phyloP scores from a whole-genome alignment of 768 basidiomycete genomes.

The Lenzites betulinus region DNA sequence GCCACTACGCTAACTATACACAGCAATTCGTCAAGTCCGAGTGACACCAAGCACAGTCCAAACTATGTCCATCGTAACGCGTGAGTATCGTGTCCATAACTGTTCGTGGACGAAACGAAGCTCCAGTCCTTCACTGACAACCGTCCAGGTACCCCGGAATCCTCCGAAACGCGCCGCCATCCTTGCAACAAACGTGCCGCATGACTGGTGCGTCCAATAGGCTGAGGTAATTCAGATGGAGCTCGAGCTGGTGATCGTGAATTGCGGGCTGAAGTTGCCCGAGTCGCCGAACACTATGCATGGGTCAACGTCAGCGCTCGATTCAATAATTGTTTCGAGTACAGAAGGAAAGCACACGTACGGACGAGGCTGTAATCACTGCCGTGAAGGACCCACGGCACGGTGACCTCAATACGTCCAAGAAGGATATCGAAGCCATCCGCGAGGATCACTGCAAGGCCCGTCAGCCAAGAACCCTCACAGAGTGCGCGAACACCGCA shows the following conservation, averaged over 20 bases:
- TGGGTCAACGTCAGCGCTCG: neutral
- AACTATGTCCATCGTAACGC: too few relatives aligned
- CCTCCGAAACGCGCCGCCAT: neutral
- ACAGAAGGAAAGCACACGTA: constrained; percentile 28
- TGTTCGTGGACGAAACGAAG: neutral
- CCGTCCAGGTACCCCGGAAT: neutral
- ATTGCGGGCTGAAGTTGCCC: constrained; percentile 43
- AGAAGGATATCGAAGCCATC: constrained; percentile 36
- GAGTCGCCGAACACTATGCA: constrained; percentile 50
- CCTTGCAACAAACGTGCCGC: too few relatives aligned
- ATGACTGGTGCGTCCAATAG: too few relatives aligned
- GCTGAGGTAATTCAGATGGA: neutral
- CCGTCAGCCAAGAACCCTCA: neutral
- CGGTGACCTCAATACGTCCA: constrained; percentile 37
- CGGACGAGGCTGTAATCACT: constrained; percentile 39
- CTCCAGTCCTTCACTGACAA: neutral
- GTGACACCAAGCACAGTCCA: too few relatives aligned
- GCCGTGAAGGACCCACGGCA: constrained; percentile 36
- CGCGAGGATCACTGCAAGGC: constrained; percentile 32
- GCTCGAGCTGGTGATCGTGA: constrained; percentile 32
- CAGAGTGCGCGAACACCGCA: constrained; percentile 1
- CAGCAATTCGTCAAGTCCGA: too few relatives aligned
- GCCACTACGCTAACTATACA: too few relatives aligned
- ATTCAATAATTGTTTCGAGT: neutral
- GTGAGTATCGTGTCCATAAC: too few relatives aligned